Conservation (phyloP, 129 eudicot species). For the Sambucus nigra region DNA sequence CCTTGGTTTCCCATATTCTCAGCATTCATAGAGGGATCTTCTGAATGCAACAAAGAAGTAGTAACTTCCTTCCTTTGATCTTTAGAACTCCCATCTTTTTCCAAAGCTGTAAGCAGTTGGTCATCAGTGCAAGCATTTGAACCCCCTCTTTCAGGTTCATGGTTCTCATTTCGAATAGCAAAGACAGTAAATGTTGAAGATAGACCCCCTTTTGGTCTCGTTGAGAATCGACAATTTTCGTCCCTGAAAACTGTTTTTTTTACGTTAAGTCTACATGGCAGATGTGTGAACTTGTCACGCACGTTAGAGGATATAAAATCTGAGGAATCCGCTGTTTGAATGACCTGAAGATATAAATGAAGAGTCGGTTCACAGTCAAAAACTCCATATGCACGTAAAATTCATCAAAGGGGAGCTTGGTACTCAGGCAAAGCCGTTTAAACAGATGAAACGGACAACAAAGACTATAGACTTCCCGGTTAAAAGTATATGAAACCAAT, state of each 20-base stretch:
- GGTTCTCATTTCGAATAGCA: slow-evolving; percentile 34
- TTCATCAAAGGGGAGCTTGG: background rate
- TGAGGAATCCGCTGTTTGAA: slow-evolving; percentile 19
- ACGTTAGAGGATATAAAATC: slow-evolving; percentile 19
- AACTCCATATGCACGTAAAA: background rate
- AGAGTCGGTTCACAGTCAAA: background rate
- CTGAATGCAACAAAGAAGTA: slow-evolving; percentile 22
- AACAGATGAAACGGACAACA: background rate
- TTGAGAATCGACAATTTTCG: slow-evolving; percentile 5
- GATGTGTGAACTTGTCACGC: slow-evolving; percentile 28
- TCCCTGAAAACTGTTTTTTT: slow-evolving; percentile 15
- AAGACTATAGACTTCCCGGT: background rate
- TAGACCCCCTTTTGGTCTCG: slow-evolving; percentile 15
- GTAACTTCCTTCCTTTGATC: slow-evolving; percentile 17
- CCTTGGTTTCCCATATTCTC: slow-evolving; percentile 25
- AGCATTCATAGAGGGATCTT: slow-evolving; percentile 17
- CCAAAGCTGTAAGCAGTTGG: slow-evolving; percentile 19
- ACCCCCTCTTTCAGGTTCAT: slow-evolving; percentile 26
- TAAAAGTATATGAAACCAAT: background rate
- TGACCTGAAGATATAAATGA: slow-evolving; percentile 24
- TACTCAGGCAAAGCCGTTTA: slow-evolving; percentile 1
- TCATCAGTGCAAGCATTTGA: slow-evolving; percentile 35
- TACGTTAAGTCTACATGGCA: slow-evolving; percentile 26
- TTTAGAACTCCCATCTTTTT: slow-evolving; percentile 16
- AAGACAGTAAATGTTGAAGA: slow-evolving; percentile 18